Percentiles rank a stretch among this genome's conserved stretches.
These are phyloP conservation scores for Haematococcus sp. DNA, from an alignment of 139 green algal species.

Conservation along the genomic window DNA sequence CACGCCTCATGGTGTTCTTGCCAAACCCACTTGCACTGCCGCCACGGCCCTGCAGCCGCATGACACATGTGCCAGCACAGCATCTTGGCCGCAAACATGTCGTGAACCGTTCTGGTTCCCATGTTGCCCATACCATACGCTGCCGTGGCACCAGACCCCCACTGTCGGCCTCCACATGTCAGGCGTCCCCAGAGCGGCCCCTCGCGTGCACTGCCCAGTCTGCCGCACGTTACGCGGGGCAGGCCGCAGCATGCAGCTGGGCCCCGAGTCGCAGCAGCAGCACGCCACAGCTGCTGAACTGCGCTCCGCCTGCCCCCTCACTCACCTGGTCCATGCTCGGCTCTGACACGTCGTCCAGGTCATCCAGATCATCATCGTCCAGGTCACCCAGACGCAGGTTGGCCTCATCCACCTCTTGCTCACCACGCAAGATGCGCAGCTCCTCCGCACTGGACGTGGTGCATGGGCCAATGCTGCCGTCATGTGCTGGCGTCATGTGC, in stretches of 20 bases:
- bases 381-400: slow-evolving; percentile 15
- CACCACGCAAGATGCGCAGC: slow-evolving; percentile 68
- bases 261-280: no score
- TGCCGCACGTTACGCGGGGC: no score
- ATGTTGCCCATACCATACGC: no score
- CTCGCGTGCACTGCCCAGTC: no score
- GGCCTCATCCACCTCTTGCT: slow-evolving; percentile 55
- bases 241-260: no score
- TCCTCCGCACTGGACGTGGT: slow-evolving; percentile 77
- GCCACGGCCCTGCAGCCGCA: not conserved
- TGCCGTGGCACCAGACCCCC: not conserved
- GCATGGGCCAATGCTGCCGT: not conserved
- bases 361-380: slow-evolving; percentile 12
- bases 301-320: not conserved
- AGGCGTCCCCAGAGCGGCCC: not conserved
- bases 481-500: no score
- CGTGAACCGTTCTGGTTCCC: no score
- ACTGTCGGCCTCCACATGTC: not conserved
- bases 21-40: not conserved
- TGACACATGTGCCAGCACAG: no score
- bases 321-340: slow-evolving; percentile 7
- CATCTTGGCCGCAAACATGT: no score
- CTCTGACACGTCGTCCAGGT: slow-evolving; percentile 15
- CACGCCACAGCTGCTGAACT: no score
- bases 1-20: slow-evolving; percentile 6